These are phyloP conservation scores for Microcos paniculata DNA, from an alignment of 345 rosid species.

Conservation along the genomic window DNA sequence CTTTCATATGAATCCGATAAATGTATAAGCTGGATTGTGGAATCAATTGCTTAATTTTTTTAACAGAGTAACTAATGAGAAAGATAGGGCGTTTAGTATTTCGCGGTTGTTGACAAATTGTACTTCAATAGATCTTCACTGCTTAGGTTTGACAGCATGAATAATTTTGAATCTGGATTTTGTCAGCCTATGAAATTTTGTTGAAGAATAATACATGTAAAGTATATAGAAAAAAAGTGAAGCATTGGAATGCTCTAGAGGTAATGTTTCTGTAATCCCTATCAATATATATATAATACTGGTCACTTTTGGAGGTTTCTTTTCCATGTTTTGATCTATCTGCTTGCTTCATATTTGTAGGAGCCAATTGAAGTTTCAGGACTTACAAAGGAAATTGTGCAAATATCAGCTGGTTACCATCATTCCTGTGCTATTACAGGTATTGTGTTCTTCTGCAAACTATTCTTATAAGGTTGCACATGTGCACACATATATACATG, in stretches of 20 bases:
- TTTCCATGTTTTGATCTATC: not conserved
- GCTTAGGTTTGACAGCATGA: not conserved
- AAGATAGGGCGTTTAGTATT: not conserved
- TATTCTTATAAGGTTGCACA: not conserved
- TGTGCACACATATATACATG: not conserved
- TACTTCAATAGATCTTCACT: not conserved
- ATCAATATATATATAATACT: not conserved
- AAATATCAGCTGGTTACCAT: constrained; percentile 81
- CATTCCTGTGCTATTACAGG: constrained; percentile 96
- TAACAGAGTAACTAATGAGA: not conserved
- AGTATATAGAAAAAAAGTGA: not conserved
- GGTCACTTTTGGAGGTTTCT: not conserved
- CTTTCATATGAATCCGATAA: not conserved
- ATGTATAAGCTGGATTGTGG: not conserved
- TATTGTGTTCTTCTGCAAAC: constrained; percentile 16
- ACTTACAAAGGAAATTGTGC: constrained; percentile 55
- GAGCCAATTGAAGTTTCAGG: constrained; percentile 76
- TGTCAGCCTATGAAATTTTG: not conserved
- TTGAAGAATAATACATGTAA: not conserved
- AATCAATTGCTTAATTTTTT: not conserved
- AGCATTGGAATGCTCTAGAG: not conserved
- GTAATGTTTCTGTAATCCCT: not conserved
- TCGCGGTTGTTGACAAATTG: not conserved
- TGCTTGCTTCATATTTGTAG: constrained; percentile 37
- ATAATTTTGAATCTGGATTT: not conserved